Conservation (phyloP, 148 eudicot genomes). For the Rheum nobile region DNA sequence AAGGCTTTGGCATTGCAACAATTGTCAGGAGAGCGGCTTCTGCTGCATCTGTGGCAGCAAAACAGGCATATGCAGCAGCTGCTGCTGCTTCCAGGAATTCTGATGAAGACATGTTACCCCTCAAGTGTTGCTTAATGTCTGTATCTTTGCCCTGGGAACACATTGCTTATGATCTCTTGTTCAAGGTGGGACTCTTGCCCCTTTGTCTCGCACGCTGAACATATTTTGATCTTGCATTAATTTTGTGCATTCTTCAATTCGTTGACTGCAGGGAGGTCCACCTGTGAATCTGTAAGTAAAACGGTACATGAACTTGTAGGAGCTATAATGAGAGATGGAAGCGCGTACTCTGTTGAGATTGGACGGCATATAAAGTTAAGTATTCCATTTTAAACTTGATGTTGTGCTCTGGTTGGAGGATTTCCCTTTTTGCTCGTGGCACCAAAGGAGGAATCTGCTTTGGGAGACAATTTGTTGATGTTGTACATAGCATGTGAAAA, state of each 20-base stretch:
- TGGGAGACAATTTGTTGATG: background rate
- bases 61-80: constrained; percentile 51
- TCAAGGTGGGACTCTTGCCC: constrained; percentile 45
- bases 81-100: constrained; percentile 25
- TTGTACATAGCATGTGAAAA: constrained; percentile 9
- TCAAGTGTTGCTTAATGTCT: constrained; percentile 91
- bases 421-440: background rate
- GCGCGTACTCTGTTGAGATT: background rate
- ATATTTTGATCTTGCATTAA: background rate
- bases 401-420: constrained; percentile 3
- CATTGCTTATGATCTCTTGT: constrained; percentile 83
- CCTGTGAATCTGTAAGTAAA: constrained; percentile 47
- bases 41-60: constrained; percentile 78
- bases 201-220: too few species aligned
- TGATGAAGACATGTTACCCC: constrained; percentile 83
- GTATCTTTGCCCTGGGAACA: constrained; percentile 95
- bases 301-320: constrained; percentile 9
- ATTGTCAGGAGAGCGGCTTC: constrained; percentile 72
- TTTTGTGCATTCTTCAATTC: background rate
- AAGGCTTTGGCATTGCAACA: constrained; percentile 35
- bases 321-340: constrained; percentile 1
- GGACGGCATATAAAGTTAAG: background rate
- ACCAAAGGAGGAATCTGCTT: constrained; percentile 3
- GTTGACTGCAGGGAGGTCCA: constrained; percentile 48
- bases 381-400: background rate